Evolutionary conservation across 495 filamentous ascomycete species (phyloP).

Genomic region (Xylaria acuta): DNA sequence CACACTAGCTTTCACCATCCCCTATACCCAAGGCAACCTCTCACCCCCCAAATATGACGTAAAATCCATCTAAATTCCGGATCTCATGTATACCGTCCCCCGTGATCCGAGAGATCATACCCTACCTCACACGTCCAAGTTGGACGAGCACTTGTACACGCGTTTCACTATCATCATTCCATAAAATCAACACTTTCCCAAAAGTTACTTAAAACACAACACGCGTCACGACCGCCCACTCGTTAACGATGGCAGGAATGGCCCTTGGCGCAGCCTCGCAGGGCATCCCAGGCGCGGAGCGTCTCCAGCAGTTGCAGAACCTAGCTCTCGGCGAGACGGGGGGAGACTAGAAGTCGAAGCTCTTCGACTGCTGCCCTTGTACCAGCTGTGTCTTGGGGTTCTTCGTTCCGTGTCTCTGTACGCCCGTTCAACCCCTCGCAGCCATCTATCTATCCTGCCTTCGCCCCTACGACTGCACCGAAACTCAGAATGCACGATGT

Average conservation of each 20-base stretch:
- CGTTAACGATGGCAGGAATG: not conserved
- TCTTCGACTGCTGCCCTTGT: slow-evolving; percentile 39
- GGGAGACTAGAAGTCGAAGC: slow-evolving; percentile 30
- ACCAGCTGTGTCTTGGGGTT: slow-evolving; percentile 41
- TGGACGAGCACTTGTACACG: not conserved
- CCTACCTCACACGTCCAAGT: not conserved
- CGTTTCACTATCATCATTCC: too few relatives aligned
- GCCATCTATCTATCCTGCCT: too few relatives aligned
- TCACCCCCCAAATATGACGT: too few relatives aligned
- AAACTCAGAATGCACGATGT: not conserved
- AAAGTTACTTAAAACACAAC: not conserved
- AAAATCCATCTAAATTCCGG: not conserved
- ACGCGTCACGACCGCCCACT: too few relatives aligned
- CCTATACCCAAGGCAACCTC: too few relatives aligned
- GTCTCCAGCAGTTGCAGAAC: slow-evolving; percentile 21
- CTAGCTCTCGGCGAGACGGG: slow-evolving; percentile 23
- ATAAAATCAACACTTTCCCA: not conserved
- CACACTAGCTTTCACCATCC: not conserved
- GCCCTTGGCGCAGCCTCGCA: slow-evolving; percentile 3
- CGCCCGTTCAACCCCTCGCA: not conserved
- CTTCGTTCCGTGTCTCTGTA: slow-evolving; percentile 54
- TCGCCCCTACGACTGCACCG: too few relatives aligned
- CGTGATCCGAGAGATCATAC: not conserved
- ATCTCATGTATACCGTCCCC: not conserved
- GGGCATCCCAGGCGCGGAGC: slow-evolving; percentile 3